phyloP scores from a whole-genome alignment of 169 alveolate genomes.

The Fabrea salina region DNA sequence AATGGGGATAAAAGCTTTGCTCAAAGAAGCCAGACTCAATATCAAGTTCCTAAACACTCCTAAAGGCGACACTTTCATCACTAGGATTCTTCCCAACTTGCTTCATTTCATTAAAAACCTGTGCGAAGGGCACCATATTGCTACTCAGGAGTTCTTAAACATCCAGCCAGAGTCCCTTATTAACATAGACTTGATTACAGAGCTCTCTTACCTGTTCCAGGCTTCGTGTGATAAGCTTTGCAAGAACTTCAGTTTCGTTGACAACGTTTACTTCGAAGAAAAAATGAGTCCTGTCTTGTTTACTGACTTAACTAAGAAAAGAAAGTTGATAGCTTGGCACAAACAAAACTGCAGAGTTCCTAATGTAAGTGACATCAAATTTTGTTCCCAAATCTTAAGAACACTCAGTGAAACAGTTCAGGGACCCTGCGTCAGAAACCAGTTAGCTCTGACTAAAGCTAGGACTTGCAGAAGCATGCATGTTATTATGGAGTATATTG shows the following conservation, averaged over 20 bases:
- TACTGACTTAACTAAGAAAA: background rate
- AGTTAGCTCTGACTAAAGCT: background rate
- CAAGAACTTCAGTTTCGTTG: background rate
- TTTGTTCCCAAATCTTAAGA: background rate
- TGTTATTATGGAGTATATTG: background rate
- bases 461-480: background rate
- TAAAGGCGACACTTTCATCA: background rate
- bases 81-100: background rate
- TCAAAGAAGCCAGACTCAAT: background rate
- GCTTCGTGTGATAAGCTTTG: background rate
- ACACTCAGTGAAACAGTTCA: background rate
- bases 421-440: background rate
- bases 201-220: background rate
- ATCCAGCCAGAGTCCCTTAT: background rate
- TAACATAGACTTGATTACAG: background rate
- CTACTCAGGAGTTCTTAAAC: background rate
- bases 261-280: background rate
- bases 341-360: background rate
- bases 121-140: background rate
- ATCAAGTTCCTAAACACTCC: background rate
- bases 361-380: background rate
- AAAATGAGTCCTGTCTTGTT: background rate
- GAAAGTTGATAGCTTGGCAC: background rate
- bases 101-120: background rate
- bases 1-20: background rate